These are phyloP conservation scores for Fusarium musae DNA, from an alignment of 2,329 filamentous ascomycete species.

Conservation along the genomic window DNA sequence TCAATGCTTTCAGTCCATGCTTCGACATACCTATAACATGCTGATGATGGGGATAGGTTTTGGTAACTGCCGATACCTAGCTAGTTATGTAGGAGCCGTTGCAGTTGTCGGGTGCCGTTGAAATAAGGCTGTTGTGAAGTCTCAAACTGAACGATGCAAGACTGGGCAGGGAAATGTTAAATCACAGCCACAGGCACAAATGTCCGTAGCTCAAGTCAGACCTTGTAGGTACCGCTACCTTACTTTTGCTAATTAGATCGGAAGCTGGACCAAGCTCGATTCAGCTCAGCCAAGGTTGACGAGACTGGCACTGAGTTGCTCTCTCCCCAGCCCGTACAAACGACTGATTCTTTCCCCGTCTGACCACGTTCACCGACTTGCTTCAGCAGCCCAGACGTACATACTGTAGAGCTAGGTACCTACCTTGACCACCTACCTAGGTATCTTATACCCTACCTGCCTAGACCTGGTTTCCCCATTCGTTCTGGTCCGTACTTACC, in stretches of 20 bases:
- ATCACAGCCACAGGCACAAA: not conserved
- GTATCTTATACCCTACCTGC: not conserved
- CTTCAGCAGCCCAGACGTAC: slow-evolving; percentile 7
- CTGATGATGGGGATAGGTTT: not conserved
- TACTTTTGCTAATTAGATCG: not conserved
- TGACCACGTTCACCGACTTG: slow-evolving; percentile 30
- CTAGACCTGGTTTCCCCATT: slow-evolving; percentile 15
- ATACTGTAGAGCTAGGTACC: not conserved
- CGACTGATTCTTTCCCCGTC: slow-evolving; percentile 19
- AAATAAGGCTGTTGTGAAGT: slow-evolving; percentile 27
- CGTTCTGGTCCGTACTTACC: slow-evolving; percentile 16
- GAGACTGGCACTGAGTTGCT: not conserved
- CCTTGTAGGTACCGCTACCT: not conserved
- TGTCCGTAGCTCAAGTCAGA: not conserved
- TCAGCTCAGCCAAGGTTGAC: slow-evolving; percentile 18
- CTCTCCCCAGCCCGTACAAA: not conserved
- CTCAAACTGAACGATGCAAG: slow-evolving; percentile 5
- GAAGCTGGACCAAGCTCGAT: slow-evolving; percentile 1
- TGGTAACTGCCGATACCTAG: not conserved
- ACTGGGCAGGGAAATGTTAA: not conserved
- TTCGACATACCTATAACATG: not conserved
- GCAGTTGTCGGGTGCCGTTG: slow-evolving; percentile 11
- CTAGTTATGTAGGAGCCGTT: not conserved
- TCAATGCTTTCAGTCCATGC: not conserved
- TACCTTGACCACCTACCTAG: not conserved